These are phyloP conservation scores for Crepidotus variabilis DNA, from an alignment of 768 basidiomycete genomes.

Conservation along the genomic window DNA sequence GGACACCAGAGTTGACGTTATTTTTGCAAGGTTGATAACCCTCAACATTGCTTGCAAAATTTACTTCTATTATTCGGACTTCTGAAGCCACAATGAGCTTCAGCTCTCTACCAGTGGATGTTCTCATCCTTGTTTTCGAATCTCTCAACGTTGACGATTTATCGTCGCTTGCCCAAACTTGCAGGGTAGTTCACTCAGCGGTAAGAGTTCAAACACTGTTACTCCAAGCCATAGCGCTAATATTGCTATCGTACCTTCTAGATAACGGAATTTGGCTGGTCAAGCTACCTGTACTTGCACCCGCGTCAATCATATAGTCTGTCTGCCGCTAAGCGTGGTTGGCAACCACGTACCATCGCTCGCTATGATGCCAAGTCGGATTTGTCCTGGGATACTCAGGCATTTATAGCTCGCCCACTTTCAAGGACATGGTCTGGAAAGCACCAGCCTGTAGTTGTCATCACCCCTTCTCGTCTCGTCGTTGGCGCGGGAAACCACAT, in stretches of 20 bases:
- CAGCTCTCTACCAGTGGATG: slow-evolving; percentile 46
- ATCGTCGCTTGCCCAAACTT: slow-evolving; percentile 34
- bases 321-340: slow-evolving; percentile 34
- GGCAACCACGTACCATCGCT: slow-evolving; percentile 41
- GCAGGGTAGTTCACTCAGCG: slow-evolving; percentile 33
- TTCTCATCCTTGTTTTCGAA: slow-evolving; percentile 51
- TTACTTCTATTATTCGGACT: not conserved
- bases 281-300: slow-evolving; percentile 43
- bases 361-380: slow-evolving; percentile 54
- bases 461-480: slow-evolving; percentile 50
- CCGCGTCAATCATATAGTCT: slow-evolving; percentile 55
- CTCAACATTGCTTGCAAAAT: not conserved
- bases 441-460: slow-evolving; percentile 52
- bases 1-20: too few species aligned
- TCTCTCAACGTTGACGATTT: slow-evolving; percentile 42
- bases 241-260: slow-evolving; percentile 20
- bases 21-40: too few species aligned
- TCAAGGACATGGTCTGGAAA: slow-evolving; percentile 55
- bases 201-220: slow-evolving; percentile 32
- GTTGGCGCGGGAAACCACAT: slow-evolving; percentile 58
- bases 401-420: slow-evolving; percentile 63
- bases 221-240: not conserved
- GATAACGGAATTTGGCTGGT: slow-evolving; percentile 66
- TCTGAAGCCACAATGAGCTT: slow-evolving; percentile 21
- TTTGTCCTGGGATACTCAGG: slow-evolving; percentile 42